Base-by-base conservation (phyloP, 805 yeast species). In the Lachancea kluyveri region DNA sequence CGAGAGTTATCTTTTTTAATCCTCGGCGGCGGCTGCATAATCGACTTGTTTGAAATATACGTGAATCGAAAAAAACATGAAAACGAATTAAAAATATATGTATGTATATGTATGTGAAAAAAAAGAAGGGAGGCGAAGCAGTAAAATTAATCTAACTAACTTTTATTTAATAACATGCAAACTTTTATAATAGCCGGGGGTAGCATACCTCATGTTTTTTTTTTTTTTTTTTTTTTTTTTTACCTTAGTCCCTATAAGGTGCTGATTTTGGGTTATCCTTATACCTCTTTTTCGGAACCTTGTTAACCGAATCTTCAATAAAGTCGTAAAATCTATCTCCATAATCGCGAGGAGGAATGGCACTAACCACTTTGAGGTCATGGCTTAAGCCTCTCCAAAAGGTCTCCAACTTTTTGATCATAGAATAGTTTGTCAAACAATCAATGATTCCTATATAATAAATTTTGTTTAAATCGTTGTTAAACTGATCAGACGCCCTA, bases 401-500 rank as follows among this genome's bases (percentile, higher is more conserved):
- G 0, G 97, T 90, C 52, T 92, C 98, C 27, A 87, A 55, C 41
- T 72, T 70, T 54, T 92, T 92, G 43, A 76, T 62, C 14, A 79
- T 57, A 1, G 83, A 76, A 47, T 85, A 85, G 41, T 75, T 74
- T 0, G 98, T 92, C 44, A 92, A 65, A 59, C 95, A 90, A 53
- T 92, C 98, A 42, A 92, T 92, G 22, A 92, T 79, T 6, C 98
- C 98, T 46, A 92, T 62, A 50, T 88, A 92, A 59, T 92, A 92
- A 6, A 90, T 72, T 33, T 79, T 72, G 18, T 74, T 67, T 21
- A 73, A 50, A 15, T 85, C 83, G 28, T 73, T 68, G 50, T 56
- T 43, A 26, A 41, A 36, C 24, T 42, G 37, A 48, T 79, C 73
- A 1, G 94, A 77, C 3, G 90, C 79, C 29, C 79, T 65, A 24